A percentile compares a stretch with the other conserved stretches of the same genome.
These are phyloP conservation scores for Taxawa tesnikishii DNA, from an alignment of 2,329 filamentous ascomycete species.

Conservation along the genomic window DNA sequence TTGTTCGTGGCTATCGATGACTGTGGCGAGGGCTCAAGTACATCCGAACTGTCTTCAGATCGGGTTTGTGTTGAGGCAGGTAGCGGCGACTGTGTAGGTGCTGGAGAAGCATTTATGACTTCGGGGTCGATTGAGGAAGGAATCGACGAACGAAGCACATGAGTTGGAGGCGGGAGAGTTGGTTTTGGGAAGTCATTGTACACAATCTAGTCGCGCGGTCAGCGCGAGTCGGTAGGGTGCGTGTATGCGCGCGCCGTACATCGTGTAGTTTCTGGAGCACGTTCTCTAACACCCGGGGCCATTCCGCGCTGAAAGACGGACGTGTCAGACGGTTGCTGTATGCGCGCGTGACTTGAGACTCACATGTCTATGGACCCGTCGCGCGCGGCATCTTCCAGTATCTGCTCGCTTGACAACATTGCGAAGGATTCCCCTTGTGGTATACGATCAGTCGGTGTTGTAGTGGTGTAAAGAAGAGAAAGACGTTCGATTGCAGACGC, in stretches of 20 bases:
- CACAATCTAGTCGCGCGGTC: constrained; percentile 48
- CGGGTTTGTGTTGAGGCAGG: constrained; percentile 6
- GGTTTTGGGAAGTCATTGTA: constrained; percentile 65
- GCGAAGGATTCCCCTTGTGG: too few species aligned
- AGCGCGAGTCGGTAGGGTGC: too few species aligned
- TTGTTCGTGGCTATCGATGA: constrained; percentile 46
- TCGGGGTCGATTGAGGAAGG: constrained; percentile 25
- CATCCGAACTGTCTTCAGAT: constrained; percentile 2
- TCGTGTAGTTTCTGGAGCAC: constrained; percentile 58
- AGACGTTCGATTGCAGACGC: too few species aligned
- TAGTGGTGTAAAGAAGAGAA: too few species aligned
- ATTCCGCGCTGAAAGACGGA: constrained; percentile 43
- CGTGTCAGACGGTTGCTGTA: too few species aligned
- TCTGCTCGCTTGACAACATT: constrained; percentile 27
- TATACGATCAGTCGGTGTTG: too few species aligned
- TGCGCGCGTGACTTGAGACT: too few species aligned
- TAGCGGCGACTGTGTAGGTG: constrained; percentile 18
- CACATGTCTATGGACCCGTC: constrained; percentile 49
- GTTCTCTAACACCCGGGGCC: constrained; percentile 54
- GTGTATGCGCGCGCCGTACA: constrained; percentile 27
- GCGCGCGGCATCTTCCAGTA: constrained; percentile 43
- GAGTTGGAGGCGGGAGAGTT: constrained; percentile 33
- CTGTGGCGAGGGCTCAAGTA: constrained; percentile 6
- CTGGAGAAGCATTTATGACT: constrained; percentile 18
- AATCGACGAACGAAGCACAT: constrained; percentile 26